phyloP scores from a whole-genome alignment of 202 grass and related monocot genomes.

The Setaria italica region DNA sequence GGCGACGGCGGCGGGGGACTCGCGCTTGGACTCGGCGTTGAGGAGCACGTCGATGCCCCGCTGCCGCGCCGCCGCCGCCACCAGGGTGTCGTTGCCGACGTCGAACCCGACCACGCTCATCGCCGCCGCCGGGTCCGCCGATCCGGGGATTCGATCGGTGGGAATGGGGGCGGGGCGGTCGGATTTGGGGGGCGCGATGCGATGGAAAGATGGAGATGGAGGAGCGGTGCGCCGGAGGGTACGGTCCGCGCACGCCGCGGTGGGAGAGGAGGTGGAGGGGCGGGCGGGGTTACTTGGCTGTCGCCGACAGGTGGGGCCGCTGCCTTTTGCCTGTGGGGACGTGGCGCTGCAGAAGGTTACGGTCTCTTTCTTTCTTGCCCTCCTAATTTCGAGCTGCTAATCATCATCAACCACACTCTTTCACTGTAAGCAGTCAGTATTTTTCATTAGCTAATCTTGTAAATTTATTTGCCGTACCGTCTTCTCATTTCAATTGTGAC shows the following conservation, averaged over 20 bases:
- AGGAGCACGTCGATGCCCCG: slow-evolving; percentile 93
- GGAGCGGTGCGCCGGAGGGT: slow-evolving; percentile 36
- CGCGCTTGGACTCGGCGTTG: slow-evolving; percentile 89
- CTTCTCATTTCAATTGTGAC: not conserved
- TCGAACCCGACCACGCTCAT: slow-evolving; percentile 94
- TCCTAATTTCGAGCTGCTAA: not conserved
- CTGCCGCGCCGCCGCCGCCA: slow-evolving; percentile 72
- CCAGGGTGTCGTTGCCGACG: slow-evolving; percentile 94
- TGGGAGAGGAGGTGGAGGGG: not conserved
- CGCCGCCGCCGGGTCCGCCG: not conserved
- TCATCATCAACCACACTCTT: not conserved
- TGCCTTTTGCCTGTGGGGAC: not conserved
- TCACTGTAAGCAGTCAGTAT: not conserved
- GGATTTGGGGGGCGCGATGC: slow-evolving; percentile 44
- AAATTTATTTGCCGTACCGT: not conserved
- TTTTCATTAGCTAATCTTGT: not conserved
- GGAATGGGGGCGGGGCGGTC: not conserved
- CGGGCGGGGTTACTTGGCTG: slow-evolving; percentile 16
- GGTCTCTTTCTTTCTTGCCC: not conserved
- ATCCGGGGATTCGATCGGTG: slow-evolving; percentile 42
- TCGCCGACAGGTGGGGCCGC: slow-evolving; percentile 23
- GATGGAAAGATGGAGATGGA: not conserved
- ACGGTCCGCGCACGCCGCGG: slow-evolving; percentile 47
- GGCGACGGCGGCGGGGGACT: slow-evolving; percentile 81
- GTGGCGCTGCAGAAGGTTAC: not conserved